Evolutionary conservation across 768 basidiomycete species (phyloP).

Genomic region (Pleurotus pulmonarius): DNA sequence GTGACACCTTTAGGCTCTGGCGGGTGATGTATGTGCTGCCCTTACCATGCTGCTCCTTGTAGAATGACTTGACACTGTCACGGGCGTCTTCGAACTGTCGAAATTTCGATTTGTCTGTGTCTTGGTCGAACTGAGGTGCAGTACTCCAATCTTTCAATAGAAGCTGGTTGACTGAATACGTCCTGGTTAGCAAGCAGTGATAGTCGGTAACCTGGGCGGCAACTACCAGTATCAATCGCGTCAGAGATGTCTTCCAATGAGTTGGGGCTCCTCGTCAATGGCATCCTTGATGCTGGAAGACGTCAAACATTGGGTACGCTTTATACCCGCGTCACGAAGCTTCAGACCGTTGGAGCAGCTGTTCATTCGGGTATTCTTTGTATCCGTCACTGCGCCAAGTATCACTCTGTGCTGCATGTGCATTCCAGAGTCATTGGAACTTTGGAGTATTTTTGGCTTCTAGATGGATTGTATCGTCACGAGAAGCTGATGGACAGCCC

Average conservation of each 20-base stretch:
- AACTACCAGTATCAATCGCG: slow-evolving; percentile 5
- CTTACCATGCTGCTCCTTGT: slow-evolving; percentile 61
- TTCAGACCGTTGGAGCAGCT: too few species aligned
- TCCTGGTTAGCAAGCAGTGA: neutral
- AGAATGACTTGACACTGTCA: slow-evolving; percentile 61
- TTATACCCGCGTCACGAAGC: too few species aligned
- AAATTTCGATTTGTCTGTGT: slow-evolving; percentile 57
- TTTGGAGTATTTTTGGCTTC: too few species aligned
- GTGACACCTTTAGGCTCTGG: neutral
- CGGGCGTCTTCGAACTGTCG: slow-evolving; percentile 60
- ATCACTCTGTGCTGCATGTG: too few species aligned
- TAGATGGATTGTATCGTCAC: too few species aligned
- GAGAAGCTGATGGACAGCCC: too few species aligned
- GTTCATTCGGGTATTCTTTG: too few species aligned
- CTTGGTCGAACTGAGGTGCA: slow-evolving; percentile 37
- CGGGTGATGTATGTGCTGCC: neutral
- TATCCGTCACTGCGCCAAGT: too few species aligned
- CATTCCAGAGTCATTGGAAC: too few species aligned
- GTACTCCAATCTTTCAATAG: slow-evolving; percentile 48
- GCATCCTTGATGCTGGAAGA: neutral
- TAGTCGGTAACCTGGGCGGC: neutral
- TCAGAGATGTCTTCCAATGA: slow-evolving; percentile 7
- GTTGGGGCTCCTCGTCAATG: neutral
- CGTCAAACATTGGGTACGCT: too few species aligned
- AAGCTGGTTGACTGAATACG: slow-evolving; percentile 47